Evolutionary conservation across 768 basidiomycete genomes (phyloP), one percentile per base, ranked within the genome.

Genomic region (Cantharellus cinnabarinus): DNA sequence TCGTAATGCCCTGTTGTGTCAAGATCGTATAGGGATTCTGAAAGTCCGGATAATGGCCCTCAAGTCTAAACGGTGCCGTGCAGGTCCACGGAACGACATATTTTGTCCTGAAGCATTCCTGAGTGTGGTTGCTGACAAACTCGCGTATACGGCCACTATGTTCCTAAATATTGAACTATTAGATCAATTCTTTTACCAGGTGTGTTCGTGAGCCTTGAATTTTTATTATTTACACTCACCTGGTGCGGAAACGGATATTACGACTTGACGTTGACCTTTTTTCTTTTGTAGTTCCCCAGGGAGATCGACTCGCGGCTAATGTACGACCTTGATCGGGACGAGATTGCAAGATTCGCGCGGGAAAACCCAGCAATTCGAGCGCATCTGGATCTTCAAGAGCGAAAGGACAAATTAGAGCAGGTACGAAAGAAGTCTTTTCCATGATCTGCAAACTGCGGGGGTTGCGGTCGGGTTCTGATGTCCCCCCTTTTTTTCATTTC

Each of bases 131-230:
- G 90, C 95, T 2, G 89, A 97, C 69, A 98, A 99, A 70, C 76
- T 99, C 48, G 90, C 93, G 0, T 83, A 90, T 67, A 98, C 94
- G 0, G 89, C 90, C 2, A 81, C 93, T 2, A 89, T 97, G 85
- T 98, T 98, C 70, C 95, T 99, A 76, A 95, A 91, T 72, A 95
- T 99, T 61, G 95, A 99, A 68, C 75, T 99, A 5, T 78, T 98
- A 1, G 93, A 95, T 66, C 93, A 97, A 65, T 99, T 98, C 76
- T 98, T 98, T 75, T 95, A 98, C 67, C 89, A 94, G 76, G 89
- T 87, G 64, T 50, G 77, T 67, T 29, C 56, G 50, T 55, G 52
- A 37, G 5, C 37, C 10, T 59, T 20, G 3, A 2, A 44, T 39
- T n/a, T 54, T n/a, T 52, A 29, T 5, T 10, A 14, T 50, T 15